Evolutionary conservation across 2,329 filamentous ascomycete genomes (phyloP).

Genomic region (Epicoccum nigrum): DNA sequence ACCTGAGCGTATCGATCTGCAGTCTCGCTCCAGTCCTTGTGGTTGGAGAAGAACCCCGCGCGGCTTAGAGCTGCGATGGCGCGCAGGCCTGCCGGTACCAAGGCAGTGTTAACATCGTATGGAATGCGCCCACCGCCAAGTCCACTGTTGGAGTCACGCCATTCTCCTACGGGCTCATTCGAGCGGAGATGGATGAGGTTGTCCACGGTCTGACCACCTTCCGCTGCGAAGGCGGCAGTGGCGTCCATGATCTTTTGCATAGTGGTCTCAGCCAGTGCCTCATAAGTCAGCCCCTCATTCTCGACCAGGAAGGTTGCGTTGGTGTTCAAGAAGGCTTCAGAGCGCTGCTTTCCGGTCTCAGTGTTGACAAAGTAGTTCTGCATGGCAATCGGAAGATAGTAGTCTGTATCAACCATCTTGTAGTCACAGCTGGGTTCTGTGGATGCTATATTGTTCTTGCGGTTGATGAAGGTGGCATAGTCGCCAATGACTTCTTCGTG

Average conservation of each 20-base stretch:
- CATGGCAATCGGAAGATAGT: conserved; percentile 64
- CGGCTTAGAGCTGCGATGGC: conserved; percentile 61
- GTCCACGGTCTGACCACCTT: conserved; percentile 54
- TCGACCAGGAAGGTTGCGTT: conserved; percentile 57
- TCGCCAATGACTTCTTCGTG: conserved; percentile 72
- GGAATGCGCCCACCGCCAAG: conserved; percentile 68
- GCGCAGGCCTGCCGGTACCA: conserved; percentile 66
- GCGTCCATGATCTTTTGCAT: conserved; percentile 65
- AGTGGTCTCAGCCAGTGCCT: conserved; percentile 58
- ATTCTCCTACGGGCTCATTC: conserved; percentile 63
- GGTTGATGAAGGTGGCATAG: conserved; percentile 66
- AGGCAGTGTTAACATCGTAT: conserved; percentile 68
- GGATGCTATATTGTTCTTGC: conserved; percentile 59
- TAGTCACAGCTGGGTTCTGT: conserved; percentile 63
- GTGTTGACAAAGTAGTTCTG: conserved; percentile 63
- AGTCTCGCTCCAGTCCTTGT: conserved; percentile 53
- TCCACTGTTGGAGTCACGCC: conserved; percentile 67
- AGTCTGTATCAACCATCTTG: conserved; percentile 69
- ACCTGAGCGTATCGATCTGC: conserved; percentile 59
- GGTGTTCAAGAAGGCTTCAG: conserved; percentile 47
- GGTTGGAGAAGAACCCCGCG: conserved; percentile 58
- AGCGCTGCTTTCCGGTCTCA: conserved; percentile 48
- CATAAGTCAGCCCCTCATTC: conserved; percentile 62
- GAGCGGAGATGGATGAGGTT: conserved; percentile 66
- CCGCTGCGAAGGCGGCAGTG: conserved; percentile 59